Evolutionary conservation across 176 grass and related monocot genomes (phyloP), one percentile per base, ranked within the genome.

Genomic region (Triticum urartu): DNA sequence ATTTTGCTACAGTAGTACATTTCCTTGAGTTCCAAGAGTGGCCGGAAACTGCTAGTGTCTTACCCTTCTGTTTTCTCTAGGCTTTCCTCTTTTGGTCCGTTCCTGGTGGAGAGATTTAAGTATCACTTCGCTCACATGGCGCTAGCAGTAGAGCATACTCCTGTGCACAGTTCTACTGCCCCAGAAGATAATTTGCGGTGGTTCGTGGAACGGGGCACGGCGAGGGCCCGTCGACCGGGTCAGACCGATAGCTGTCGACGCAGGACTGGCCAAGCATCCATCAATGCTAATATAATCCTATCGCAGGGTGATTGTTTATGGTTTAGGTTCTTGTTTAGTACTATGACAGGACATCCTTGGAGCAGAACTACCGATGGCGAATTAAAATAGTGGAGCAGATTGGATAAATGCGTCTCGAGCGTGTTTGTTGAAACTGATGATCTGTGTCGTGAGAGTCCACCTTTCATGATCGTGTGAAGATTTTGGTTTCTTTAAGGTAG

Each of bases 1-100:
- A 5, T 32, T 75, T 75, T 75, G 4, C 43, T 52, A 32, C 72
- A 32, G 72, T 75, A 20, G 72, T 14, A 32, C 72, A 32, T 75
- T 2, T 75, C 48, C 43, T 32, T 26, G 43, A 75, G 42, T 20
- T 26, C 26, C 25, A 47, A 52, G 72, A 75, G 25, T 20, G 72
- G 22, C 72, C 72, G 3, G 13, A 50, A 75, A 75, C 72, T 56
- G 73, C 14, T 77, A 33, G 47, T 25, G 18, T 59, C 47, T 34
- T 77, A 54, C 74, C 47, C 8, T 9, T 77, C 56, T 9, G 40
- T 75, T 83, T 74, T 68, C 60, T 68, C 3, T 32, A 76, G 69
- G 38, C 85, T 91, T 91, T 91, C 85, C 85, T 81, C 4, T 81
- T 88, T 88, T 76, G 89, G 81, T 81, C 11, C 18, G 68, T 68